These are phyloP conservation scores for Tremellales sp. DNA, from an alignment of 1,284 basidiomycete genomes.

Conservation along the genomic window DNA sequence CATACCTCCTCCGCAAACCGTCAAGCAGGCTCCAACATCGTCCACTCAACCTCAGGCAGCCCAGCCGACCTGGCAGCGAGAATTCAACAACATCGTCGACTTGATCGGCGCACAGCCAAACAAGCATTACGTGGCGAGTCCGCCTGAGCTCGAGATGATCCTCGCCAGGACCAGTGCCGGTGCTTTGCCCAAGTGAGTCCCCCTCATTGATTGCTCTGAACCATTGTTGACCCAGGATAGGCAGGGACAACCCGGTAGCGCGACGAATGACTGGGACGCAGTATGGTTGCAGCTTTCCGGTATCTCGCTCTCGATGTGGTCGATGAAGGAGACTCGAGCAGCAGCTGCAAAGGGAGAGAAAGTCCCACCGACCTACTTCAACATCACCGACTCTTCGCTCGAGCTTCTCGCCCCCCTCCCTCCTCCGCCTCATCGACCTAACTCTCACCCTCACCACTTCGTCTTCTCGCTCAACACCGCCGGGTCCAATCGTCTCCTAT, in stretches of 20 bases:
- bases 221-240: conserved; percentile 68
- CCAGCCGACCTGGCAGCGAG: not conserved
- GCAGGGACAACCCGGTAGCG: conserved; percentile 71
- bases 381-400: conserved; percentile 49
- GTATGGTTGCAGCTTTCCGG: conserved; percentile 92
- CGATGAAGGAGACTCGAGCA: conserved; percentile 48
- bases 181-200: conserved; percentile 46
- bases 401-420: conserved; percentile 54
- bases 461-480: conserved; percentile 93
- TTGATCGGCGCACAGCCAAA: conserved; percentile 45
- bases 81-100: conserved; percentile 43
- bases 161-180: conserved; percentile 47
- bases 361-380: conserved; percentile 46
- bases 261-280: conserved; percentile 81
- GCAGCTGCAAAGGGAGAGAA: conserved; percentile 46
- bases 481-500: conserved; percentile 82
- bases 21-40: not conserved
- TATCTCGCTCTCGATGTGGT: conserved; percentile 68
- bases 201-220: conserved; percentile 23
- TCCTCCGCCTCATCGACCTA: conserved; percentile 51
- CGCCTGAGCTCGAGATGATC: conserved; percentile 50
- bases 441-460: conserved; percentile 56
- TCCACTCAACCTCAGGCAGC: not conserved
- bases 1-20: not conserved
- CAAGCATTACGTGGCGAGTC: conserved; percentile 49